These are phyloP conservation scores for Diaporthe eres DNA, from an alignment of 2,329 filamentous ascomycete species.

Conservation along the genomic window DNA sequence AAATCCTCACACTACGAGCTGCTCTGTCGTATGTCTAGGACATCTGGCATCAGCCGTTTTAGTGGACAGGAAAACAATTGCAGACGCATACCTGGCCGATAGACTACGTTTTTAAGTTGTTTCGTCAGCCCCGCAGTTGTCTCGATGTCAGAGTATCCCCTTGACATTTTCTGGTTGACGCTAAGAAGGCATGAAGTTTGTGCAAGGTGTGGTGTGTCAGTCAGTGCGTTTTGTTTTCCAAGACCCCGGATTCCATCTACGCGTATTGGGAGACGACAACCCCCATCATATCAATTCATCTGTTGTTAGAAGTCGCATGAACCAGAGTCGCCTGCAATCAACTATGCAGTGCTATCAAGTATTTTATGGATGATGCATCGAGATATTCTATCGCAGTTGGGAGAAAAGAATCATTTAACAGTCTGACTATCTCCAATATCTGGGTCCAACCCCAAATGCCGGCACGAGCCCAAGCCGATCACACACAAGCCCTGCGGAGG, in stretches of 20 bases:
- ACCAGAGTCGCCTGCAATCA: neutral
- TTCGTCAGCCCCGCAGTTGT: neutral
- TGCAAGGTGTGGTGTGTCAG: conserved; percentile 3
- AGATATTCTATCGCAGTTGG: no score
- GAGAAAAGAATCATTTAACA: neutral
- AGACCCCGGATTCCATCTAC: neutral
- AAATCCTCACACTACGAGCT: no score
- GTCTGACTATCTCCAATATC: neutral
- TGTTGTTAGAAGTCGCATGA: neutral
- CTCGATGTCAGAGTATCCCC: neutral
- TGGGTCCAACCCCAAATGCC: conserved; percentile 1
- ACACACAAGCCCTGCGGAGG: neutral
- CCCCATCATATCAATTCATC: no score
- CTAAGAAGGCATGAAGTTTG: conserved; percentile 22
- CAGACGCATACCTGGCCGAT: neutral
- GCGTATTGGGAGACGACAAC: neutral
- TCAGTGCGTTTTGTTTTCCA: conserved; percentile 20
- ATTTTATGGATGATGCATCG: neutral
- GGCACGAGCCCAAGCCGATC: conserved; percentile 19
- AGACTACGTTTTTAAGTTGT: neutral
- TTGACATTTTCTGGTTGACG: neutral
- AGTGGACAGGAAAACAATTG: neutral
- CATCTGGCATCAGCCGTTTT: no score
- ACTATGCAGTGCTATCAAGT: neutral
- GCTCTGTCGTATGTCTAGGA: no score